phyloP scores from a whole-genome alignment of 108 stramenopile species.

The Nitzschia palea region DNA sequence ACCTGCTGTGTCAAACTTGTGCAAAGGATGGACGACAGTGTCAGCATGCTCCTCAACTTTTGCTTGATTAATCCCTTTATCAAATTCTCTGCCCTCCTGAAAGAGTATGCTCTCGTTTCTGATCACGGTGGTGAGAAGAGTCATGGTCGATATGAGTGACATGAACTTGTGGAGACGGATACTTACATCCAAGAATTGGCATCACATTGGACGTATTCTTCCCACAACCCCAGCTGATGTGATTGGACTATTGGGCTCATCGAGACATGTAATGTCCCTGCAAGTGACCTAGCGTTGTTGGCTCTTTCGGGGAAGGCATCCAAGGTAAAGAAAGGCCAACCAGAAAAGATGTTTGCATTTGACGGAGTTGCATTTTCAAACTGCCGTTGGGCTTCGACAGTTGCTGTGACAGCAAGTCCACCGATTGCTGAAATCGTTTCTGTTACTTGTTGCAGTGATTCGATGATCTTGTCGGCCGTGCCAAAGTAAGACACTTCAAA shows the following conservation, averaged over 20 bases:
- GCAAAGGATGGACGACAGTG: slow-evolving; percentile 7
- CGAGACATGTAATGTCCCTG: background rate
- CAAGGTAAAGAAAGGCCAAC: slow-evolving; percentile 12
- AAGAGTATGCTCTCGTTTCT: background rate
- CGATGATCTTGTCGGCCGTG: slow-evolving; percentile 12
- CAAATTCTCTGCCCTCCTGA: background rate
- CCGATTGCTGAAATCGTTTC: slow-evolving; percentile 3
- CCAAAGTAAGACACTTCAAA: slow-evolving; percentile 1
- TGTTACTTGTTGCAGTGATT: slow-evolving; percentile 1
- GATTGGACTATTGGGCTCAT: background rate
- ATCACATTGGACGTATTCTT: slow-evolving; percentile 4
- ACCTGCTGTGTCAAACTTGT: background rate
- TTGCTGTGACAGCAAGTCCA: background rate
- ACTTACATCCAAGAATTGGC: slow-evolving; percentile 25
- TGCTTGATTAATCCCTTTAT: background rate
- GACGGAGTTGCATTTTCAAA: background rate
- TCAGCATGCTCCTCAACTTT: background rate
- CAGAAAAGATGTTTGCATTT: background rate
- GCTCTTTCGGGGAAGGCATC: slow-evolving; percentile 5
- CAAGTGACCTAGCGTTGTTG: background rate
- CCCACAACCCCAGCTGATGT: slow-evolving; percentile 1
- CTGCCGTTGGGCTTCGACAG: background rate
- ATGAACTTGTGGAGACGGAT: too few relatives aligned
- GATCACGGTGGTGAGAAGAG: background rate
- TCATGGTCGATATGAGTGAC: too few relatives aligned